Conservation (phyloP, 2,329 filamentous ascomycete genomes). For the Ophiostoma perfectum region DNA sequence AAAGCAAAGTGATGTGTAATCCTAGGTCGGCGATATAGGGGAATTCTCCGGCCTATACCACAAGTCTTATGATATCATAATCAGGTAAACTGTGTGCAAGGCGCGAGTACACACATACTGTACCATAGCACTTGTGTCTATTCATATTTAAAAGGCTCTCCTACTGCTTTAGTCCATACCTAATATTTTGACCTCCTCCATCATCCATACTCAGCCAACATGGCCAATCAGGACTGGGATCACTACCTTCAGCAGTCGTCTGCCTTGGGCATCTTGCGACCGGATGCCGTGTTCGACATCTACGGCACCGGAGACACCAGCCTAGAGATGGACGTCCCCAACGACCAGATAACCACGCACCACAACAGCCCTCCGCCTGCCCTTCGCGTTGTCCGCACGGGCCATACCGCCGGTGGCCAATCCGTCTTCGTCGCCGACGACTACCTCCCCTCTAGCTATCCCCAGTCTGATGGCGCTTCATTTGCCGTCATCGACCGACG, state of each 20-base stretch:
- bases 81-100: no score
- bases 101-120: no score
- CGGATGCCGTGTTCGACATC: slow-evolving; percentile 29
- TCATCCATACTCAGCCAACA: not conserved
- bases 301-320: slow-evolving; percentile 29
- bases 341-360: not conserved
- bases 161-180: not conserved
- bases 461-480: not conserved
- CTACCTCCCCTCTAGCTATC: not conserved
- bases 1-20: no score
- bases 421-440: not conserved
- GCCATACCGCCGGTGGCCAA: not conserved
- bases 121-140: no score
- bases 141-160: no score
- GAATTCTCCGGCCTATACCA: no score
- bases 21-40: no score
- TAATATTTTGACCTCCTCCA: not conserved
- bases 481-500: not conserved
- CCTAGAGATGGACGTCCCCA: not conserved
- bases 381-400: not conserved
- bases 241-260: slow-evolving; percentile 29
- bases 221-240: slow-evolving; percentile 27
- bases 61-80: no score
- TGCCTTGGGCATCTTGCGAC: slow-evolving; percentile 30
- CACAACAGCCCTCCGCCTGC: not conserved